These are phyloP conservation scores for Penicillium corylophilum DNA, from an alignment of 2,329 filamentous ascomycete genomes.

Conservation along the genomic window DNA sequence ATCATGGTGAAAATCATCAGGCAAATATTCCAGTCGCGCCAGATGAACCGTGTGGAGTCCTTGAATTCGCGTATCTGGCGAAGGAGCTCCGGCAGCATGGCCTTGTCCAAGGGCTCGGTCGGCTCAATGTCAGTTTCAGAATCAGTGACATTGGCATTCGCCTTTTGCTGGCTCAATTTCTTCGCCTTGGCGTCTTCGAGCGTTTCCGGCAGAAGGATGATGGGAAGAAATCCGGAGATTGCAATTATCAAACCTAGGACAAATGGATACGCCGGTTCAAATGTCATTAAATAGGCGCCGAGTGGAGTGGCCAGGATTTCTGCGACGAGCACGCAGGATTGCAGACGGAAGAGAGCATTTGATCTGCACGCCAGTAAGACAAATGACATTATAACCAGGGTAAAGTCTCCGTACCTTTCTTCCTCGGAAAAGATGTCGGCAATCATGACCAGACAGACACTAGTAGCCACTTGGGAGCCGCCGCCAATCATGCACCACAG, in stretches of 20 bases:
- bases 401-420: slow-evolving; percentile 23
- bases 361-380: slow-evolving; percentile 15
- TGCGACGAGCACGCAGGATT: slow-evolving; percentile 20
- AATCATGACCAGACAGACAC: slow-evolving; percentile 25
- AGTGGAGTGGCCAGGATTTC: slow-evolving; percentile 29
- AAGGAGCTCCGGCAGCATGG: slow-evolving; percentile 7
- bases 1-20: slow-evolving; percentile 24
- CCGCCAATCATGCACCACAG: slow-evolving; percentile 27
- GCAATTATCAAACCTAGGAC: slow-evolving; percentile 15
- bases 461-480: slow-evolving; percentile 21
- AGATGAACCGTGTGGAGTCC: slow-evolving; percentile 25
- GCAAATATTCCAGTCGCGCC: slow-evolving; percentile 20
- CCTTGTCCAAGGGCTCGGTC: slow-evolving; percentile 6
- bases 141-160: background rate
- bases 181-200: slow-evolving; percentile 18
- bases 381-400: background rate
- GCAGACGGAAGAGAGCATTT: slow-evolving; percentile 25
- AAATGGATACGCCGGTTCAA: slow-evolving; percentile 24
- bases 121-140: background rate
- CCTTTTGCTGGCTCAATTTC: background rate
- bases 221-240: slow-evolving; percentile 3
- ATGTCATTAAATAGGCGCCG: slow-evolving; percentile 30
- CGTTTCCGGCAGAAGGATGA: slow-evolving; percentile 25
- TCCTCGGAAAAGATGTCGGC: slow-evolving; percentile 30
- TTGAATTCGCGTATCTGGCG: slow-evolving; percentile 19